Percentiles rank a stretch among this genome's conserved stretches.
Conservation (phyloP, 2,329 filamentous ascomycete species). For the Amauroascus niger region DNA sequence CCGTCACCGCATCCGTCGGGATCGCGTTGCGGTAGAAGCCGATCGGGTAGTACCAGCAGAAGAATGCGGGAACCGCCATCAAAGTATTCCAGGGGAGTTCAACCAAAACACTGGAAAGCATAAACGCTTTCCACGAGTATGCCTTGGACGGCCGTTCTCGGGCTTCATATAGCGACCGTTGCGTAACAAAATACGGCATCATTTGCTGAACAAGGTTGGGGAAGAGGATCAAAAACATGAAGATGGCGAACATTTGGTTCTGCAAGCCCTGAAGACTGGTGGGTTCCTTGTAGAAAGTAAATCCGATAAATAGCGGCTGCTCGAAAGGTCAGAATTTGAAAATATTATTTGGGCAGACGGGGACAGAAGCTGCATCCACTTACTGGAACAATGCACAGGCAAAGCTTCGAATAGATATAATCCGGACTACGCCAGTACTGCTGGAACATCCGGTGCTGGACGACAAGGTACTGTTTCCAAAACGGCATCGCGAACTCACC, state of each 20-base stretch:
- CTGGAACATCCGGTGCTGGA: conserved; percentile 67
- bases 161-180: conserved; percentile 51
- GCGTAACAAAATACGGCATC: conserved; percentile 50
- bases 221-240: conserved; percentile 76
- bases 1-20: conserved; percentile 32
- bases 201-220: conserved; percentile 48
- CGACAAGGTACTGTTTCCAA: conserved; percentile 54
- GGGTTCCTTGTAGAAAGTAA: conserved; percentile 66
- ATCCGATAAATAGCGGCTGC: conserved; percentile 66
- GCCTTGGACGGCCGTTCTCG: conserved; percentile 56
- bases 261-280: conserved; percentile 72
- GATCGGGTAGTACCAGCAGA: conserved; percentile 59
- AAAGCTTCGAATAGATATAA: conserved; percentile 77
- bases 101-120: conserved; percentile 60
- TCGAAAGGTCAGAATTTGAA: conserved; percentile 4
- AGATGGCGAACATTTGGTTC: conserved; percentile 85
- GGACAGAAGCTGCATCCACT: neutral
- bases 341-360: neutral
- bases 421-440: conserved; percentile 86
- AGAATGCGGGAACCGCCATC: conserved; percentile 53
- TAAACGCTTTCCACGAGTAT: conserved; percentile 63
- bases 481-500: conserved; percentile 76
- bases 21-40: conserved; percentile 38
- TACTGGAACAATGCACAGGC: conserved; percentile 53
- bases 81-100: conserved; percentile 60